Percentiles rank a stretch among this genome's conserved stretches.
Evolutionary conservation across 352 stramenopile genomes (phyloP).

Genomic region (Phytopythium delawarense): DNA sequence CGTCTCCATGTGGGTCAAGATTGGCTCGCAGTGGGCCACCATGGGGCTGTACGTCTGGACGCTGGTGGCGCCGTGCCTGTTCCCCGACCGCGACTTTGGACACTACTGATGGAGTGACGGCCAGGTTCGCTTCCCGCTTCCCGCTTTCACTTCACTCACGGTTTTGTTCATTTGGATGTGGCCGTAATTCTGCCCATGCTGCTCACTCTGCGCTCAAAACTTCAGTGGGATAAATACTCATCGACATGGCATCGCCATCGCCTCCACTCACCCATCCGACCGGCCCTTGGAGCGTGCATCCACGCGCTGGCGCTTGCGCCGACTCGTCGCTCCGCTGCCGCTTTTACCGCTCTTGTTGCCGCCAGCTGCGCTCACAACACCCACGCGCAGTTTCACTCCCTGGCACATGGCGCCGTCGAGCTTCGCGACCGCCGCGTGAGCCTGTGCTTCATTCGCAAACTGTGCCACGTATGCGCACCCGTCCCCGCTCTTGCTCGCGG

Average conservation of each 20-base stretch:
- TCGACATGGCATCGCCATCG: neutral
- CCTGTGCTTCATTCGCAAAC: constrained; percentile 40
- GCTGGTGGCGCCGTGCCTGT: constrained; percentile 87
- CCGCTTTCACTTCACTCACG: neutral
- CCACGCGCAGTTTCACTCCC: constrained; percentile 47
- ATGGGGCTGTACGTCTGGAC: constrained; percentile 94
- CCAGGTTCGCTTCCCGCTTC: neutral
- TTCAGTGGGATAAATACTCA: constrained; percentile 1
- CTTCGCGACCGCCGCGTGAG: constrained; percentile 31
- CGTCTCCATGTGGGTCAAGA: constrained; percentile 94
- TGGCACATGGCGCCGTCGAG: constrained; percentile 52
- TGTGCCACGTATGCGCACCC: constrained; percentile 42
- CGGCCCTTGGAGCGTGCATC: constrained; percentile 29
- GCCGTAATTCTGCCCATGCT: neutral
- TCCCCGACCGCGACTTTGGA: constrained; percentile 91
- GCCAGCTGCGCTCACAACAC: constrained; percentile 4
- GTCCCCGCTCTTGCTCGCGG: constrained; percentile 12
- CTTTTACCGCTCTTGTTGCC: constrained; percentile 5
- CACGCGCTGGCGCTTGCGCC: constrained; percentile 66
- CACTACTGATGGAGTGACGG: constrained; percentile 10
- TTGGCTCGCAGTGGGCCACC: constrained; percentile 89
- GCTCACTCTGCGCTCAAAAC: neutral
- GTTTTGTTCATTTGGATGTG: constrained; percentile 1
- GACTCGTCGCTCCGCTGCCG: constrained; percentile 27
- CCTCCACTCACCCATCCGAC: neutral